Evolutionary conservation across 305 asterid genomes (phyloP), one percentile per base, ranked within the genome.

Genomic region (Fraxinus nigra): DNA sequence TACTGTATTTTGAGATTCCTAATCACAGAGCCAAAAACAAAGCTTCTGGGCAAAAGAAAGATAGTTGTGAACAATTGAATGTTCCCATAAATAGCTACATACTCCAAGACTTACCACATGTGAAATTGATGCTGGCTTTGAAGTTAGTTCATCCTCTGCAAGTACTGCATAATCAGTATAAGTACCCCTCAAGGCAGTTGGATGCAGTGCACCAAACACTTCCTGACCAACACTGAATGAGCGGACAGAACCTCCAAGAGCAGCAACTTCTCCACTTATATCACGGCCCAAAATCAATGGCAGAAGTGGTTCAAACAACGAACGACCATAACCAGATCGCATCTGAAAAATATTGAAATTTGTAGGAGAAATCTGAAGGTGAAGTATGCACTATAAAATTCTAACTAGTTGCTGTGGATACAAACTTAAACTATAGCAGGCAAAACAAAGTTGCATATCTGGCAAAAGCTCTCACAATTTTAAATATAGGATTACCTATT

Each of bases 131-230:
- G 86, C 88, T 80, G 99, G 98, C 86, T 96, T 96, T 38, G 83
- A 83, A 65, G 88, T 83, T 85, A 96, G 97, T 85, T 96, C 92
- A 56, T 94, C 98, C 79, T 92, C 97, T 18, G 91, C 83, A 83
- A 96, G 98, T 86, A 96, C 87, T 48, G 95, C 98, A 84, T 91
- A 94, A 78, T 96, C 98, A 78, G 91, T 78, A 76, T 94, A 96
- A 83, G 99, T 94, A 84, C 99, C 99, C 97, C 99, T 92, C 86
- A 91, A 89, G 78, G 98, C 97, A 76, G 98, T 96, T 74, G 99
- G 99, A 85, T 94, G 99, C 84, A 96, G 88, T 20, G 99, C 98
- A 79, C 99, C 99, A 89, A 93, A 96, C 38, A 94, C 98, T 86
- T 92, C 97, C 86, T 93, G 98, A 65, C 99, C 99, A 88, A 92